A percentile compares a stretch with the other conserved stretches of the same genome.
Evolutionary conservation across 140 eudicot genomes (phyloP).

Genomic region (Eryngium alpinum): DNA sequence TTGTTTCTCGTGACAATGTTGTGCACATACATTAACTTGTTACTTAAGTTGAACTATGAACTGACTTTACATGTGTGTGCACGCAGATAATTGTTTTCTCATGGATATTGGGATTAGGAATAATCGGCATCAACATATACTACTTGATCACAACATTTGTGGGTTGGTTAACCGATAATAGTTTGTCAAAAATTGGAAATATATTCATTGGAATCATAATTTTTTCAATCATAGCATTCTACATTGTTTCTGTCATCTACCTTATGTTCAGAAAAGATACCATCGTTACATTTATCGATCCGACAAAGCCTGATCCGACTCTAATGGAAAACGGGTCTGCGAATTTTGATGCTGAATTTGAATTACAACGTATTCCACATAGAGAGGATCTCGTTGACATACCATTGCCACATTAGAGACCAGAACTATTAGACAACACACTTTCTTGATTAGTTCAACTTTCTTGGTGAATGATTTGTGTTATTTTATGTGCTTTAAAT

Average conservation of each 20-base stretch:
- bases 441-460: too few relatives aligned
- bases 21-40: too few relatives aligned
- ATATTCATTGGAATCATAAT: constrained; percentile 70
- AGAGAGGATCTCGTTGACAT: constrained; percentile 79
- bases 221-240: constrained; percentile 68
- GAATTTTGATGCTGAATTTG: constrained; percentile 16
- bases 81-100: constrained; percentile 66
- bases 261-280: constrained; percentile 80
- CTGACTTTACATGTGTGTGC: not conserved
- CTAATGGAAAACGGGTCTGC: constrained; percentile 51
- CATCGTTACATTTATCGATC: constrained; percentile 49
- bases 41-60: too few relatives aligned
- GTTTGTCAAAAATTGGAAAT: constrained; percentile 57
- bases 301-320: constrained; percentile 37
- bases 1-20: too few relatives aligned
- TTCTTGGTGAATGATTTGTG: too few relatives aligned
- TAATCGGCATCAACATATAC: constrained; percentile 86
- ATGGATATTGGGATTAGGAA: constrained; percentile 79
- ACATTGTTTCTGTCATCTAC: constrained; percentile 58
- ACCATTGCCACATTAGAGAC: constrained; percentile 44
- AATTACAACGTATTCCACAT: constrained; percentile 33
- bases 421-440: too few relatives aligned
- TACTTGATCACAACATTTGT: constrained; percentile 73
- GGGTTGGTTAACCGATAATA: constrained; percentile 58
- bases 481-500: too few relatives aligned